Evolutionary conservation across 2,329 filamentous ascomycete genomes (phyloP).

Genomic region (Colletotrichum tabaci): DNA sequence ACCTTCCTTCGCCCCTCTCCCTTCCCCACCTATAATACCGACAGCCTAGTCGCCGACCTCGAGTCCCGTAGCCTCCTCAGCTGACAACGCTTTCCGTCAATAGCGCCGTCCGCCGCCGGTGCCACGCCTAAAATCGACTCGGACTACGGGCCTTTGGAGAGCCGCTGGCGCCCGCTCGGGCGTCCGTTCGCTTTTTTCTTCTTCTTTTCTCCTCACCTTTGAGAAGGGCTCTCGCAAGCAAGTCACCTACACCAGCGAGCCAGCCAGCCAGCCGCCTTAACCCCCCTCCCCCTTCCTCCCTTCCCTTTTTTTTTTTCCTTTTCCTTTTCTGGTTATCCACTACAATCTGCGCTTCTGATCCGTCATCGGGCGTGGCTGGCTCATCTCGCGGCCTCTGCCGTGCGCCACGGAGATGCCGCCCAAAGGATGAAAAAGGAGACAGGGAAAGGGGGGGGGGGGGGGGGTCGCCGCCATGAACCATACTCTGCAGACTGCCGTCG

Average conservation of each 20-base stretch:
- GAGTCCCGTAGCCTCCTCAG: not conserved
- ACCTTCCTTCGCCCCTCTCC: too few relatives aligned
- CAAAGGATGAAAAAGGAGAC: not conserved
- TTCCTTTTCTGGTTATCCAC: too few relatives aligned
- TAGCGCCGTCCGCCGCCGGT: slow-evolving; percentile 29
- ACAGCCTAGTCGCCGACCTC: not conserved
- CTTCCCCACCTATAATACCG: not conserved
- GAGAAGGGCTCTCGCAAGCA: not conserved
- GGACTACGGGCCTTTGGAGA: slow-evolving; percentile 1
- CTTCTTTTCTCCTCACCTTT: too few relatives aligned
- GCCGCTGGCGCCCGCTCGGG: slow-evolving; percentile 13
- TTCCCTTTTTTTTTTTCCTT: too few relatives aligned
- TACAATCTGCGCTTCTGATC: not conserved
- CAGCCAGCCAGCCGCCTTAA: not conserved
- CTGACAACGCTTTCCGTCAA: slow-evolving; percentile 24
- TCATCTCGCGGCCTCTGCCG: slow-evolving; percentile 34
- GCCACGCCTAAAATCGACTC: not conserved
- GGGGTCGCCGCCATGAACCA: not conserved
- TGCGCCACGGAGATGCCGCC: slow-evolving; percentile 9
- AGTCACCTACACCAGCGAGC: too few relatives aligned
- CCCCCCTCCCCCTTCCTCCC: not conserved
- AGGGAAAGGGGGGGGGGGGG: not conserved
- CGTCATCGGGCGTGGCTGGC: slow-evolving; percentile 3
- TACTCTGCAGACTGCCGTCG: not conserved
- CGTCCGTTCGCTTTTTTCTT: not conserved